Percentiles rank a stretch among this genome's conserved stretches.
phyloP scores from a whole-genome alignment of 2,329 filamentous ascomycete species.

The Trichoderma sp. region DNA sequence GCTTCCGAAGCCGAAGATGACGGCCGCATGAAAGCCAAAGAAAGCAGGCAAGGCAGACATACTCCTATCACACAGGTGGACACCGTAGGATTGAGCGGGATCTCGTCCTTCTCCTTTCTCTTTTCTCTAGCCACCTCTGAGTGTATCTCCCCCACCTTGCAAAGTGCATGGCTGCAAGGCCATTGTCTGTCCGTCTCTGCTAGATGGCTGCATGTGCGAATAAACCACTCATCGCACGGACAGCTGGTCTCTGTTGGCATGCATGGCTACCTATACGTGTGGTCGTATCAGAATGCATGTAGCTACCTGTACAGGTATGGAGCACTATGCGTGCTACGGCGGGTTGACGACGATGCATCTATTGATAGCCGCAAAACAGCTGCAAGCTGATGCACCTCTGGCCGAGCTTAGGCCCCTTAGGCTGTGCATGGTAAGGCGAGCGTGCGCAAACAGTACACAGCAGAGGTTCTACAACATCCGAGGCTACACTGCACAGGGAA shows the following conservation, averaged over 20 bases:
- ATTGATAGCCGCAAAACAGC: not conserved
- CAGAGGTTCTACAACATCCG: constrained; percentile 4
- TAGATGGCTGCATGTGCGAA: not conserved
- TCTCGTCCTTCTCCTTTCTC: not conserved
- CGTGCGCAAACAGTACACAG: not conserved
- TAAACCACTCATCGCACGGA: constrained; percentile 3
- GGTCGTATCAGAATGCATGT: constrained; percentile 11
- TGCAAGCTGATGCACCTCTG: constrained; percentile 3
- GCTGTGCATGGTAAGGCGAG: constrained; percentile 6
- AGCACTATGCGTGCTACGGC: not conserved
- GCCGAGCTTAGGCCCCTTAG: constrained; percentile 8
- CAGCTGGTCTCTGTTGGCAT: not conserved
- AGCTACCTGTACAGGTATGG: not conserved
- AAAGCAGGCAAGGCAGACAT: not conserved
- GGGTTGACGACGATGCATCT: not conserved
- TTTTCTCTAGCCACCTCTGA: not conserved
- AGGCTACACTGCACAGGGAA: not conserved
- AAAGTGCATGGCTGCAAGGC: not conserved
- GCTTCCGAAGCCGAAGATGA: constrained; percentile 2
- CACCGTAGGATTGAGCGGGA: not conserved
- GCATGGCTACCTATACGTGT: constrained; percentile 23
- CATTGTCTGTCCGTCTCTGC: not conserved
- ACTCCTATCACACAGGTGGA: not conserved
- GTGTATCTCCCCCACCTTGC: not conserved
- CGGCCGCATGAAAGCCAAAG: constrained; percentile 4